These are phyloP conservation scores for Cyphellophora europaea DNA, from an alignment of 2,329 filamentous ascomycete species.

Conservation along the genomic window DNA sequence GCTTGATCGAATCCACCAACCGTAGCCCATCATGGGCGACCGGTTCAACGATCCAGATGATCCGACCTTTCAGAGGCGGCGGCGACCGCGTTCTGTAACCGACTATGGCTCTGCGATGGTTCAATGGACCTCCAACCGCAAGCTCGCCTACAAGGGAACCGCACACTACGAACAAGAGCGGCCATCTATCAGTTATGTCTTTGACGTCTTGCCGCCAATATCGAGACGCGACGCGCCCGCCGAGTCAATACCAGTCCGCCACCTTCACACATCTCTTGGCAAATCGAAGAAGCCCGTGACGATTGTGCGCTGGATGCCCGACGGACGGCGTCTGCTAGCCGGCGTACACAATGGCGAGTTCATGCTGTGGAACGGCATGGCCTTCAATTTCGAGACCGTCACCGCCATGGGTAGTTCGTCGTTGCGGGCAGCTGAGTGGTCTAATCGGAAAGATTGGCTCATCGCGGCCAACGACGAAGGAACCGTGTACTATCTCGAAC, in stretches of 20 bases:
- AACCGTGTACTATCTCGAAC: conserved; percentile 96
- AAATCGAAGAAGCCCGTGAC: conserved; percentile 98
- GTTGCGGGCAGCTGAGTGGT: conserved; percentile 75
- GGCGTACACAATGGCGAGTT: conserved; percentile 96
- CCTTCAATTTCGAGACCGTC: conserved; percentile 98
- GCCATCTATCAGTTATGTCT: conserved; percentile 79
- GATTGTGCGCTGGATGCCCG: conserved; percentile 93
- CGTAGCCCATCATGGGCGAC: conserved; percentile 8
- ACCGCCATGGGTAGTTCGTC: conserved; percentile 58
- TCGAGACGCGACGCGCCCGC: conserved; percentile 65
- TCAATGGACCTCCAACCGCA: conserved; percentile 81
- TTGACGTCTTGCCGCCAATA: conserved; percentile 82
- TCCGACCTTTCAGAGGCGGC: conserved; percentile 13
- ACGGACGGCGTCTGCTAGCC: conserved; percentile 82
- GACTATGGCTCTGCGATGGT: conserved; percentile 86
- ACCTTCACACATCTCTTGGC: conserved; percentile 95
- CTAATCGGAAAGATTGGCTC: conserved; percentile 93
- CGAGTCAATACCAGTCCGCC: conserved; percentile 86
- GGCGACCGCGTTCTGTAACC: conserved; percentile 58
- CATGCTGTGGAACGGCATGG: conserved; percentile 96
- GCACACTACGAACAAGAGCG: conserved; percentile 69
- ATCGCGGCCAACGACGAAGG: conserved; percentile 93
- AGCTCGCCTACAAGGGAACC: conserved; percentile 63
- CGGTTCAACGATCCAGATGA: conserved; percentile 15
- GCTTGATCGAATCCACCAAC: no score